These are phyloP conservation scores for Neopestalotiopsis rosae DNA, from an alignment of 2,329 filamentous ascomycete genomes.

Conservation along the genomic window DNA sequence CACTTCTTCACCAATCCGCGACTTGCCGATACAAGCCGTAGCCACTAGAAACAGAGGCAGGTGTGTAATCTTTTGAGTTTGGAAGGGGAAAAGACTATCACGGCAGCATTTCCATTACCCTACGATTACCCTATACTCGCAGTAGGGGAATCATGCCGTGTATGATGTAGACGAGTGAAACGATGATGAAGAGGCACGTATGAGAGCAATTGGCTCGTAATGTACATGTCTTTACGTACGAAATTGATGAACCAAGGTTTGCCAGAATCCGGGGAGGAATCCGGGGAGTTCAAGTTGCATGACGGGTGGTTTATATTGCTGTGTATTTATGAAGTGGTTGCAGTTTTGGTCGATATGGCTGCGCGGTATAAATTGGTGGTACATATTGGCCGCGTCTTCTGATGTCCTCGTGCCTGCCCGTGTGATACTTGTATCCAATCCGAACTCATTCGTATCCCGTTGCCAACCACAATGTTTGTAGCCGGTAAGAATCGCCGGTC, in stretches of 20 bases:
- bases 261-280: not conserved
- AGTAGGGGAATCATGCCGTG: not conserved
- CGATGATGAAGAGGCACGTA: not conserved
- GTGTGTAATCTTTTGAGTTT: slow-evolving; percentile 9
- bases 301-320: too few relatives aligned
- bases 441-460: not conserved
- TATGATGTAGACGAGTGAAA: not conserved
- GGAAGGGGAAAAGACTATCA: not conserved
- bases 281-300: too few relatives aligned
- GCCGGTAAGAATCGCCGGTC: not conserved
- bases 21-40: slow-evolving; percentile 18
- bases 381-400: not conserved
- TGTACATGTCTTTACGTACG: not conserved
- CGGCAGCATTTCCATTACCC: slow-evolving; percentile 16
- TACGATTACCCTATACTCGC: slow-evolving; percentile 22
- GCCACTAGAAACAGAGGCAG: not conserved
- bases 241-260: not conserved
- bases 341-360: not conserved
- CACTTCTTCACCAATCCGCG: not conserved
- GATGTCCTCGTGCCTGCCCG: not conserved
- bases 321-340: not conserved
- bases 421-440: not conserved
- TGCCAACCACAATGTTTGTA: not conserved
- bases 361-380: not conserved
- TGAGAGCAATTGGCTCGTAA: not conserved